Percentiles rank a stretch among this genome's conserved stretches.
Evolutionary conservation across 2,329 filamentous ascomycete genomes (phyloP).

Genomic region (Calonectria naviculata): DNA sequence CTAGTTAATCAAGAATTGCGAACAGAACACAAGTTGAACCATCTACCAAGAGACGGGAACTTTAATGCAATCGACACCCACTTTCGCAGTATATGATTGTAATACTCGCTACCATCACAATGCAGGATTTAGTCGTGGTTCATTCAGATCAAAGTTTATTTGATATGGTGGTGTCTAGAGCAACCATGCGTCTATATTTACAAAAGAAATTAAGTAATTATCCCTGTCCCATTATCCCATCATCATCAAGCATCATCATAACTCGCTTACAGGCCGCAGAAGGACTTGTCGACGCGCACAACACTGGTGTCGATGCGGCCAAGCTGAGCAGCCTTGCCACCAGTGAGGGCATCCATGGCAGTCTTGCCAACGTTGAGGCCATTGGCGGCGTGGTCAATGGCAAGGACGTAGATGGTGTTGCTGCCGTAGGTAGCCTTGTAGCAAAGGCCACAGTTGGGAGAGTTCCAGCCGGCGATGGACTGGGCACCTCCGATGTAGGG

Average conservation of each 20-base stretch:
- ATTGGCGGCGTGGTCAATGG: slow-evolving; percentile 60
- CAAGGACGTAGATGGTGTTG: slow-evolving; percentile 64
- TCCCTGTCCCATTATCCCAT: neutral
- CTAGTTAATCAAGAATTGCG: too few relatives aligned
- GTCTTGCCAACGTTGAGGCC: slow-evolving; percentile 67
- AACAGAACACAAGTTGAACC: too few relatives aligned
- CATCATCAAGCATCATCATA: neutral
- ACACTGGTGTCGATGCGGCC: slow-evolving; percentile 64
- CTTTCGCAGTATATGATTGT: too few relatives aligned
- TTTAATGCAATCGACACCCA: too few relatives aligned
- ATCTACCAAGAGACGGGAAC: too few relatives aligned
- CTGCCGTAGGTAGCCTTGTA: slow-evolving; percentile 65
- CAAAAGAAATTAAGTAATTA: neutral
- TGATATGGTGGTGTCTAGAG: too few relatives aligned
- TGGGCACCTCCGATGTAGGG: slow-evolving; percentile 66
- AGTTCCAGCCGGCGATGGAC: slow-evolving; percentile 67
- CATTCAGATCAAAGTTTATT: too few relatives aligned
- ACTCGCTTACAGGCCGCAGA: slow-evolving; percentile 53
- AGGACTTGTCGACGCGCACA: slow-evolving; percentile 49
- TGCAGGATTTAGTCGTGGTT: too few relatives aligned
- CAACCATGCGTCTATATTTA: neutral
- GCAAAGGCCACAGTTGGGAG: slow-evolving; percentile 67
- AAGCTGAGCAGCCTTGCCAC: slow-evolving; percentile 58
- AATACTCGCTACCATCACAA: too few relatives aligned
- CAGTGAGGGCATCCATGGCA: slow-evolving; percentile 68